A percentile compares a stretch with the other conserved stretches of the same genome.
Conservation (phyloP, 768 basidiomycete genomes). For the Lactarius deliciosus region DNA sequence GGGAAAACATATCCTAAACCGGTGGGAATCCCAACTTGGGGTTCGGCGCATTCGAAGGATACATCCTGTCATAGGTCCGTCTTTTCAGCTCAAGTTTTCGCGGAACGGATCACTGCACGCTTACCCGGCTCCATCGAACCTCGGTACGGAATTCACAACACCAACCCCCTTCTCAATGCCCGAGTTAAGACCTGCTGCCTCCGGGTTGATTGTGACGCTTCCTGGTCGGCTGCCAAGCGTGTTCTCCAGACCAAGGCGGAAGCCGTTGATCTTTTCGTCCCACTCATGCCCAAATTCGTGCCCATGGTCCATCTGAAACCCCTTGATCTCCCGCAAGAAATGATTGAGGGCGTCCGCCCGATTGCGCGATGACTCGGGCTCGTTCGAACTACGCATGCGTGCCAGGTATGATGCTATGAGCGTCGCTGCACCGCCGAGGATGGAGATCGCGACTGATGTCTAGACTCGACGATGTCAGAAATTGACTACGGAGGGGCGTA, state of each 20-base stretch:
- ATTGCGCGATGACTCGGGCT: constrained; percentile 60
- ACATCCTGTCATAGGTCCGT: too few species aligned
- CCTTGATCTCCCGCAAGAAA: constrained; percentile 60
- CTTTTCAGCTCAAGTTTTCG: too few species aligned
- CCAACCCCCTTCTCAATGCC: too few species aligned
- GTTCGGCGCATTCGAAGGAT: too few species aligned
- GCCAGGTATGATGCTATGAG: constrained; percentile 74
- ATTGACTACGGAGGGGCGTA: neutral
- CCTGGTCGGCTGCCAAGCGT: constrained; percentile 43
- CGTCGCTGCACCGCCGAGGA: constrained; percentile 62
- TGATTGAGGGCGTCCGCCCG: constrained; percentile 62
- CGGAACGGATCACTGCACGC: too few species aligned
- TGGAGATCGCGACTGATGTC: constrained; percentile 39
- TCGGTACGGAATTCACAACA: too few species aligned
- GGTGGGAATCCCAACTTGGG: too few species aligned
- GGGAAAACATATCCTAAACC: too few species aligned
- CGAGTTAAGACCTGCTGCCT: neutral
- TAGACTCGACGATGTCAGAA: constrained; percentile 19
- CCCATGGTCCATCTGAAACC: constrained; percentile 58
- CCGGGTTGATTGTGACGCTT: constrained; percentile 18
- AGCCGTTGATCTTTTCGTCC: constrained; percentile 35
- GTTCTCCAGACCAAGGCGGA: constrained; percentile 47
- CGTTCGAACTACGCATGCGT: constrained; percentile 63
- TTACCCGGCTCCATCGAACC: too few species aligned
- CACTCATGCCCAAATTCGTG: constrained; percentile 40